These are phyloP conservation scores for Sugiyamaella boreocaroliniensis DNA, from an alignment of 805 yeast species.

Conservation along the genomic window DNA sequence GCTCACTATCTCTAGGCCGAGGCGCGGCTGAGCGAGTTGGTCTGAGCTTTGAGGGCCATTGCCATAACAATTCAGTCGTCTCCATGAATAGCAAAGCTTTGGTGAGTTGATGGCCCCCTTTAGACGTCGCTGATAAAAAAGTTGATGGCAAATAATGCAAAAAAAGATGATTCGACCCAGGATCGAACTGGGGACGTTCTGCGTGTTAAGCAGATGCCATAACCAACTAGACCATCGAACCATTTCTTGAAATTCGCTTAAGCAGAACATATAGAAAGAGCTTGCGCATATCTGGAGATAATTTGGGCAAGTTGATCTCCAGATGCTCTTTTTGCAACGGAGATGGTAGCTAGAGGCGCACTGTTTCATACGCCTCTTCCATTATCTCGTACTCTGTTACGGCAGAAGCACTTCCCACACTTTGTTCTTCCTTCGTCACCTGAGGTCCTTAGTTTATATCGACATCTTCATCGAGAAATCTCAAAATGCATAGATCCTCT, in stretches of 20 bases:
- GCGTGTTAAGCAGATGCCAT: conserved; percentile 99
- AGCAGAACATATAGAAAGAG: too few relatives aligned
- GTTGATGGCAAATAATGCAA: too few relatives aligned
- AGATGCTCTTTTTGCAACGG: not conserved
- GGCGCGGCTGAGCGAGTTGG: too few relatives aligned
- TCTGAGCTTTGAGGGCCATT: too few relatives aligned
- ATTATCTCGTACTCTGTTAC: not conserved
- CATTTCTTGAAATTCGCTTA: conserved; percentile 25
- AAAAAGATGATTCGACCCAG: conserved; percentile 87
- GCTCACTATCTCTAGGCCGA: too few relatives aligned
- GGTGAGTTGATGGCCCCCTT: too few relatives aligned
- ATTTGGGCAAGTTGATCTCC: not conserved
- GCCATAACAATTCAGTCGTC: too few relatives aligned
- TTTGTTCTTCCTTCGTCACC: conserved; percentile 6
- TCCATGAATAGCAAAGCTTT: too few relatives aligned
- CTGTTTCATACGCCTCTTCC: not conserved
- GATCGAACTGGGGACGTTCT: conserved; percentile 99
- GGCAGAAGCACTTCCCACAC: conserved; percentile 15
- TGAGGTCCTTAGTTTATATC: conserved; percentile 11
- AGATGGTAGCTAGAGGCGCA: not conserved
- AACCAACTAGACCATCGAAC: conserved; percentile 99
- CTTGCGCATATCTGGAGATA: too few relatives aligned
- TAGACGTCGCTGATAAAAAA: too few relatives aligned
- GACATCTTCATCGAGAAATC: conserved; percentile 7
- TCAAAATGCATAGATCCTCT: conserved; percentile 18